These are phyloP conservation scores for Neophaeococcomyces aloes DNA, from an alignment of 2,329 filamentous ascomycete species.

Conservation along the genomic window DNA sequence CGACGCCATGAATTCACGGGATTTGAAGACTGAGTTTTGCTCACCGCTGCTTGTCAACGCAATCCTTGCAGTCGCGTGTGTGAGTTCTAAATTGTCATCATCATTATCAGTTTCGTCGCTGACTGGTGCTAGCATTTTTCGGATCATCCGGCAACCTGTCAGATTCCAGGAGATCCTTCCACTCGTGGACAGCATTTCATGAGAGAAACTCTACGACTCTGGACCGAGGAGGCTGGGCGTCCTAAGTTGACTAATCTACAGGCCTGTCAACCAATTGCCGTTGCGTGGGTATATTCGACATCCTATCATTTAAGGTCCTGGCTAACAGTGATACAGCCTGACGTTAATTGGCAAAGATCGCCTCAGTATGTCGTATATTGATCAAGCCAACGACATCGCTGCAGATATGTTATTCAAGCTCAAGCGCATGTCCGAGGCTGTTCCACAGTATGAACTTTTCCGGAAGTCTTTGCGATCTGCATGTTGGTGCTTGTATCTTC, in stretches of 20 bases:
- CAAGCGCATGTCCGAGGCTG: not conserved
- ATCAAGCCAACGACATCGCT: constrained; percentile 12
- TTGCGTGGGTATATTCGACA: constrained; percentile 11
- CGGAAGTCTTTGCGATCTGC: constrained; percentile 10
- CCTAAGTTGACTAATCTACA: constrained; percentile 28
- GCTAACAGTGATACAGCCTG: constrained; percentile 1
- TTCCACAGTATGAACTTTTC: constrained; percentile 3
- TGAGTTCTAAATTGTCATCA: not conserved
- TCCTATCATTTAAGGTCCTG: not conserved
- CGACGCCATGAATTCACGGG: constrained; percentile 22
- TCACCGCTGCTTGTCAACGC: constrained; percentile 28
- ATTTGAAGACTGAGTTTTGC: constrained; percentile 24
- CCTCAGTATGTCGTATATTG: constrained; percentile 9
- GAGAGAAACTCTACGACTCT: constrained; percentile 28
- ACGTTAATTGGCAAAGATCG: constrained; percentile 12
- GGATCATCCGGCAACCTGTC: constrained; percentile 26
- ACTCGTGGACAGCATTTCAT: constrained; percentile 28
- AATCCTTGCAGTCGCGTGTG: constrained; percentile 23
- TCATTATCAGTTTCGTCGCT: not conserved
- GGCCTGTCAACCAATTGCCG: constrained; percentile 27
- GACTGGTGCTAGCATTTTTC: constrained; percentile 25
- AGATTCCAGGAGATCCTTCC: constrained; percentile 21
- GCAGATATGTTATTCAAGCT: constrained; percentile 8
- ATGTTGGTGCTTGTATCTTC: constrained; percentile 11
- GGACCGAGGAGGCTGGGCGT: constrained; percentile 27